Conservation (phyloP, 805 yeast species). For the Saccharomycopsis olivae region DNA sequence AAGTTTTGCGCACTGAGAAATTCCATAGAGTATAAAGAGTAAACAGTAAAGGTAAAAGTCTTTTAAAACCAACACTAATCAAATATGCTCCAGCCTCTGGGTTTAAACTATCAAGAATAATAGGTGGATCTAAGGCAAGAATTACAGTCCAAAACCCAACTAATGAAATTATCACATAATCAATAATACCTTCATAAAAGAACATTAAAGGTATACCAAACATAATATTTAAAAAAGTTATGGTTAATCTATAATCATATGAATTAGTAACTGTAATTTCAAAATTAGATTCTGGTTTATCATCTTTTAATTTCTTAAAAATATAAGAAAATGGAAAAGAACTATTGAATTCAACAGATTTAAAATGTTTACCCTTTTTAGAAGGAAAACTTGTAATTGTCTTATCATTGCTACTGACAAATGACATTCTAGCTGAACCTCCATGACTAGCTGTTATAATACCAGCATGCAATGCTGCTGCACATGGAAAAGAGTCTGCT, state of each 20-base stretch:
- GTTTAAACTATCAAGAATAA: constrained; percentile 30
- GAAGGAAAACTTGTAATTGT: constrained; percentile 31
- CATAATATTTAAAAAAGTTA: constrained; percentile 47
- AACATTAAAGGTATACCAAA: constrained; percentile 55
- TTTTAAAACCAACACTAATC: constrained; percentile 58
- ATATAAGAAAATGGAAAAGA: constrained; percentile 67
- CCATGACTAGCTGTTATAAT: constrained; percentile 62
- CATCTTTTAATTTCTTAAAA: constrained; percentile 30
- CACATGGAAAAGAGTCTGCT: constrained; percentile 84
- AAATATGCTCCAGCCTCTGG: constrained; percentile 50
- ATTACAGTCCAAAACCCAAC: constrained; percentile 81
- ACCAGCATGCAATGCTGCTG: constrained; percentile 85
- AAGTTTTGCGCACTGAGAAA: constrained; percentile 39
- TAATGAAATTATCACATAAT: constrained; percentile 50
- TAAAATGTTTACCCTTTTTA: constrained; percentile 29
- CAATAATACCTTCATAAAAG: constrained; percentile 33
- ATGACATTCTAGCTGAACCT: constrained; percentile 61
- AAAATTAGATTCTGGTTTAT: background rate
- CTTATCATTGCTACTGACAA: constrained; percentile 38
- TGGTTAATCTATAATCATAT: constrained; percentile 52
- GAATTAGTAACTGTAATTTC: constrained; percentile 38
- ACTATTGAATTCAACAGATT: constrained; percentile 48
- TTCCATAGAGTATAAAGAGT: constrained; percentile 61
- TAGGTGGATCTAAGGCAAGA: constrained; percentile 73
- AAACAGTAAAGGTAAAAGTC: constrained; percentile 68